Conservation (phyloP, 805 yeast genomes). For the Candida hungchunana region DNA sequence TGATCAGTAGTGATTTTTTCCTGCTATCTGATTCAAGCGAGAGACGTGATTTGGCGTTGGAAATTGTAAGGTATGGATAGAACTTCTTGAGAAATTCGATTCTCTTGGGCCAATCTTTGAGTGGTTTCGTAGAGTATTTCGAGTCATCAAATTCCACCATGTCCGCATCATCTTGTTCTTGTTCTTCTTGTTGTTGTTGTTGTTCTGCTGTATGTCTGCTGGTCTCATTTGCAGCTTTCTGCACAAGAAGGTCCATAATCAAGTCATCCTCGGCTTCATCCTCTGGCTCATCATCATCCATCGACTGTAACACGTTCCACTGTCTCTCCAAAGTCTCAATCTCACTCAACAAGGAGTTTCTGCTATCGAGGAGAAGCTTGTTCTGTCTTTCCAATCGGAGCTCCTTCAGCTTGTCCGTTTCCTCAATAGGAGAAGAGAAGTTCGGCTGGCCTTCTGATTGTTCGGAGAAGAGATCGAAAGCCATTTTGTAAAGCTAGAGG, state of each 20-base stretch:
- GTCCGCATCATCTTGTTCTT: constrained; percentile 6
- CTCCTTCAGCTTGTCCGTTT: constrained; percentile 12
- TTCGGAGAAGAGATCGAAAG: constrained; percentile 18
- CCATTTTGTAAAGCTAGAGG: too few relatives aligned
- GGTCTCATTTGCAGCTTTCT: constrained; percentile 3
- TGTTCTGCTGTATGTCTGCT: neutral
- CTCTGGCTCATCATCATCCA: constrained; percentile 7
- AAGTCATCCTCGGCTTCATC: constrained; percentile 9
- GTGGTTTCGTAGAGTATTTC: constrained; percentile 19
- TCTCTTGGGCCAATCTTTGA: constrained; percentile 21
- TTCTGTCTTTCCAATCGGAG: constrained; percentile 15
- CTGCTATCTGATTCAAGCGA: constrained; percentile 14
- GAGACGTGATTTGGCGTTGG: constrained; percentile 13
- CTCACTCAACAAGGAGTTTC: constrained; percentile 16
- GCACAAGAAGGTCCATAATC: constrained; percentile 11
- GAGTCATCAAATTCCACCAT: constrained; percentile 10
- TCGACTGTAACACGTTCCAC: constrained; percentile 19
- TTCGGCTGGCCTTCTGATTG: constrained; percentile 4
- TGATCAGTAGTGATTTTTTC: constrained; percentile 11
- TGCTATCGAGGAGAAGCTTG: constrained; percentile 6
- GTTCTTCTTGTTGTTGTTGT: constrained; percentile 6
- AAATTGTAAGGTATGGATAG: constrained; percentile 21
- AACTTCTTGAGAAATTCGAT: constrained; percentile 21
- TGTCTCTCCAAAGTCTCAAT: constrained; percentile 16
- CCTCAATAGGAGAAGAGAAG: constrained; percentile 20